Conservation (phyloP, 176 grass and related monocot genomes). For the Microstegium vimineum region DNA sequence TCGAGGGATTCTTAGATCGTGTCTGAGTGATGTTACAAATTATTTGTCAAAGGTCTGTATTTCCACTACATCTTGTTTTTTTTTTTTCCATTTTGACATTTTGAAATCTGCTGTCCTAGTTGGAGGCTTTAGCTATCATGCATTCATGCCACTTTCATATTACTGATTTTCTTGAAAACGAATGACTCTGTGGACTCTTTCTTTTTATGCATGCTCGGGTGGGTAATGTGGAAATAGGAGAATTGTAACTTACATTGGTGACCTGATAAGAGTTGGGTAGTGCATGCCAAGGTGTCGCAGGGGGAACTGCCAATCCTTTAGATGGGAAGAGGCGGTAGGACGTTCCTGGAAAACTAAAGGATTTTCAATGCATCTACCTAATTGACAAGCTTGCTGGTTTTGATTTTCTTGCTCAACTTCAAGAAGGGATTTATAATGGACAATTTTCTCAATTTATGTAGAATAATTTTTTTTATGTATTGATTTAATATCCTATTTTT, state of each 20-base stretch:
- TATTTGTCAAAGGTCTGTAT: conserved; percentile 74
- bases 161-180: conserved; percentile 12
- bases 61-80: neutral
- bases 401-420: neutral
- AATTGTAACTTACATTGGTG: neutral
- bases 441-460: neutral
- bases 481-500: neutral
- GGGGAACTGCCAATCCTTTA: neutral
- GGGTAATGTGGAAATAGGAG: neutral
- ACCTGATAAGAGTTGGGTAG: neutral
- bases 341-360: neutral
- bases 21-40: conserved; percentile 71
- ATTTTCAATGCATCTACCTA: neutral
- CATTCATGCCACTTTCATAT: neutral
- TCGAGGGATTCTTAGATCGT: conserved; percentile 81
- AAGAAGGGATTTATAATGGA: neutral
- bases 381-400: neutral
- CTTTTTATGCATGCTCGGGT: neutral
- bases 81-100: neutral
- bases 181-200: neutral
- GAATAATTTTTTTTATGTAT: neutral
- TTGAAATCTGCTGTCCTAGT: neutral
- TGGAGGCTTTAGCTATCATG: conserved; percentile 14
- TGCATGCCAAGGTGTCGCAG: neutral
- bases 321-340: neutral